phyloP scores from a whole-genome alignment of 257 asterid species.

The Cinchona pubescens region DNA sequence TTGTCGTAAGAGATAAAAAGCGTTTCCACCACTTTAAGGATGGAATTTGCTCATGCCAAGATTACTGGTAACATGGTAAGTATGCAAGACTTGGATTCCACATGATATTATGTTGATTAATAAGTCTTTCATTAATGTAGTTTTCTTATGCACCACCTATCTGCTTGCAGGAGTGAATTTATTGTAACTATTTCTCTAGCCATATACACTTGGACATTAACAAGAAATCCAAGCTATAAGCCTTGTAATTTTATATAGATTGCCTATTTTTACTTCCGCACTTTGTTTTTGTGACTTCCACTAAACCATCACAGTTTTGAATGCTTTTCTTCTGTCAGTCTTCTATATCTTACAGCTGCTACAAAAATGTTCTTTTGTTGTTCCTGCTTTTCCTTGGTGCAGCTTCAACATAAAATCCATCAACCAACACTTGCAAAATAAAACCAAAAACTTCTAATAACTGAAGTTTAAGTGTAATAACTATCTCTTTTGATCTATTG shows the following conservation, averaged over 20 bases:
- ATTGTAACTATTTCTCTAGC: background rate
- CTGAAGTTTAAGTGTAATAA: background rate
- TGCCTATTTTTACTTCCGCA: background rate
- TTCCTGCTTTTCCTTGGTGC: background rate
- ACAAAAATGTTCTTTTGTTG: background rate
- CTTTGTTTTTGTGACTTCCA: background rate
- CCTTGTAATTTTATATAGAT: background rate
- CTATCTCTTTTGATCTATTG: background rate
- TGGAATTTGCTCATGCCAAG: conserved; percentile 42
- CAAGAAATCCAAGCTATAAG: background rate
- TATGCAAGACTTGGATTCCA: background rate
- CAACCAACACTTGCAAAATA: background rate
- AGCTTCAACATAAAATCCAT: background rate
- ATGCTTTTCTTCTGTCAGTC: background rate
- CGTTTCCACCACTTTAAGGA: conserved; percentile 45
- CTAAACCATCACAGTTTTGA: background rate
- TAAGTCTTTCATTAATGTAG: background rate
- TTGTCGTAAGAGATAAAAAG: conserved; percentile 40
- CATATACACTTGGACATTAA: background rate
- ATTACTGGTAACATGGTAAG: conserved; percentile 39
- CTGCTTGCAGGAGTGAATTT: background rate
- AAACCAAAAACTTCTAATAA: background rate
- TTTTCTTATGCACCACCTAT: background rate
- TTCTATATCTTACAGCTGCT: background rate
- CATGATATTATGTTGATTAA: background rate